These are phyloP conservation scores for Talaromyces sp. DNA, from an alignment of 2,329 filamentous ascomycete genomes.

Conservation along the genomic window DNA sequence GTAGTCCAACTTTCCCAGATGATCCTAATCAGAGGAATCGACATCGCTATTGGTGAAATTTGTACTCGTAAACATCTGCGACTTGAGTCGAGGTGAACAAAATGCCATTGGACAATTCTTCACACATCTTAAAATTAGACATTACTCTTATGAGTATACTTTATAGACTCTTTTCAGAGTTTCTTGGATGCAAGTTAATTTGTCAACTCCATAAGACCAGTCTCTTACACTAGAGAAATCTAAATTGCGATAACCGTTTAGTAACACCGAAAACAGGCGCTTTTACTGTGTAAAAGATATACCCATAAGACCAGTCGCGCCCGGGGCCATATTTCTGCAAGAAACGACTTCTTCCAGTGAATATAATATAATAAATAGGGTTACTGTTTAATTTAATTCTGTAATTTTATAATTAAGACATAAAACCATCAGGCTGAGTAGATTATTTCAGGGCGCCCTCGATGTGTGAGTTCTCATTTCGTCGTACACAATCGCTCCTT, in stretches of 20 bases:
- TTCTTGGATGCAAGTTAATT: neutral
- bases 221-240: neutral
- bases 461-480: no score
- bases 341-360: no score
- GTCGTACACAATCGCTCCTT: no score
- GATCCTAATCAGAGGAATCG: neutral
- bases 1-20: neutral
- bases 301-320: no score
- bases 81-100: neutral
- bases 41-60: neutral
- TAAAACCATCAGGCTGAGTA: no score
- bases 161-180: neutral
- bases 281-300: no score
- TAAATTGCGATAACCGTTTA: neutral
- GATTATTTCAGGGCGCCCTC: no score
- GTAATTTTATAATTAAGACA: no score
- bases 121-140: neutral
- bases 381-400: no score
- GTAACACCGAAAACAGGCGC: neutral
- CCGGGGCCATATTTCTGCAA: no score
- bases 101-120: neutral
- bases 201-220: neutral
- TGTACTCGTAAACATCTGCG: neutral
- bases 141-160: neutral
- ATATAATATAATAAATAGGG: no score